Conservation (phyloP, 2,329 filamentous ascomycete species). For the Corynespora cassiicola region DNA sequence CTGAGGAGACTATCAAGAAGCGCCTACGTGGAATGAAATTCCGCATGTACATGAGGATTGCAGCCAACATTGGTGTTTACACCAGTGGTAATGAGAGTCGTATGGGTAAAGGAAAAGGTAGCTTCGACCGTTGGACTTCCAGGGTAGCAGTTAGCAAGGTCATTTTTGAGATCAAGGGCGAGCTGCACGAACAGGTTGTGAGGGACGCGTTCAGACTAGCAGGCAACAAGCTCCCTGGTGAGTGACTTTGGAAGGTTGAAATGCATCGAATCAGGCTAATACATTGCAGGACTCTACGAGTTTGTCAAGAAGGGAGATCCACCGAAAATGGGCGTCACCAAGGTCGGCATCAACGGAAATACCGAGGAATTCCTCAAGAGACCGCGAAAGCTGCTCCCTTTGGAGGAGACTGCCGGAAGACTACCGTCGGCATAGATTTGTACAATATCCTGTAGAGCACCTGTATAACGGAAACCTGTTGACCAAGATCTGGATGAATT, state of each 20-base stretch:
- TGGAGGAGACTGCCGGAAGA: constrained; percentile 68
- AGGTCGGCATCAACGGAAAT: constrained; percentile 74
- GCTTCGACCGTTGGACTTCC: constrained; percentile 95
- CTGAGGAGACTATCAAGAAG: constrained; percentile 90
- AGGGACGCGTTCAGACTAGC: constrained; percentile 93
- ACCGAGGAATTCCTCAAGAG: constrained; percentile 84
- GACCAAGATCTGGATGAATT: too few relatives aligned
- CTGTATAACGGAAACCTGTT: too few relatives aligned
- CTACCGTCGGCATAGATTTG: constrained; percentile 56
- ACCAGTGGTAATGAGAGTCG: constrained; percentile 94
- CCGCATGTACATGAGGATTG: constrained; percentile 87
- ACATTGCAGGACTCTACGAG: constrained; percentile 74
- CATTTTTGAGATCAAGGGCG: constrained; percentile 89
- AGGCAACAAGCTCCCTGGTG: constrained; percentile 92
- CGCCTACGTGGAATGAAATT: constrained; percentile 91
- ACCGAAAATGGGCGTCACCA: constrained; percentile 90
- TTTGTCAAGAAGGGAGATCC: constrained; percentile 93
- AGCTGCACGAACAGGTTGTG: constrained; percentile 92
- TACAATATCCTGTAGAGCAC: constrained; percentile 4
- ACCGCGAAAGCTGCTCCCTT: constrained; percentile 72
- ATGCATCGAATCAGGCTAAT: constrained; percentile 6
- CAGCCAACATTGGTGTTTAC: constrained; percentile 94
- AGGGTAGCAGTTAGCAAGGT: constrained; percentile 90
- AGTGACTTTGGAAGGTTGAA: constrained; percentile 33
- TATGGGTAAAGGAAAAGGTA: constrained; percentile 99